Conservation (phyloP, 768 basidiomycete species). For the Pleurotus ostreatus region DNA sequence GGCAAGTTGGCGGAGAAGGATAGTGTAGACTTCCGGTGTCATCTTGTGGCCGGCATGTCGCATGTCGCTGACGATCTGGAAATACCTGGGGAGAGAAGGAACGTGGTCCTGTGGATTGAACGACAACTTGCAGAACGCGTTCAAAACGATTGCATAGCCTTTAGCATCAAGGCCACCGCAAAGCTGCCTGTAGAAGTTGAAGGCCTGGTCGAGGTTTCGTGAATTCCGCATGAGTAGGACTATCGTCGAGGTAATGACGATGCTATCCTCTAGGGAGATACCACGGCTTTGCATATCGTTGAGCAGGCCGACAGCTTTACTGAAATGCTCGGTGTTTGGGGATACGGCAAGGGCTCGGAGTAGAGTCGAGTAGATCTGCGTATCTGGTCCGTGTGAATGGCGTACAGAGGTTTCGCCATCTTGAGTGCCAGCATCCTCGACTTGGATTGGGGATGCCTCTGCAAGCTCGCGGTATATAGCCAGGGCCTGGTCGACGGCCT, state of each 20-base stretch:
- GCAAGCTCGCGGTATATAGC: constrained; percentile 47
- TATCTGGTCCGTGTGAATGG: constrained; percentile 42
- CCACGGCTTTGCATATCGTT: constrained; percentile 60
- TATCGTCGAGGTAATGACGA: constrained; percentile 46
- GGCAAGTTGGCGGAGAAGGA: constrained; percentile 56
- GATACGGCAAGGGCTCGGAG: constrained; percentile 46
- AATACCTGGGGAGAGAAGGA: constrained; percentile 53
- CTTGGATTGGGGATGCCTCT: constrained; percentile 22
- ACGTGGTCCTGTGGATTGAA: constrained; percentile 38
- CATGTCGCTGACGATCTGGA: constrained; percentile 82
- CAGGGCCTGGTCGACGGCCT: constrained; percentile 50
- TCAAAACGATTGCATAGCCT: constrained; percentile 62
- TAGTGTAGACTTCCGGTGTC: constrained; percentile 60
- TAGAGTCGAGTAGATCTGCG: constrained; percentile 50
- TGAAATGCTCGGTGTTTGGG: constrained; percentile 41
- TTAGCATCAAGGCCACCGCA: constrained; percentile 41
- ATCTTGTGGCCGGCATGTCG: constrained; percentile 55
- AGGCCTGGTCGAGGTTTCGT: constrained; percentile 51
- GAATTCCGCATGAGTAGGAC: constrained; percentile 67
- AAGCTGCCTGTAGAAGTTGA: constrained; percentile 48
- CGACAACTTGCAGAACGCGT: constrained; percentile 56
- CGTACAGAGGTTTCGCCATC: constrained; percentile 11
- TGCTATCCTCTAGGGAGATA: constrained; percentile 39
- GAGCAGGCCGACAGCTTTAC: constrained; percentile 46
- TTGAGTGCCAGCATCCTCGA: constrained; percentile 12